phyloP scores from a whole-genome alignment of 1,284 basidiomycete genomes.

The Leccinum subspadiceum region DNA sequence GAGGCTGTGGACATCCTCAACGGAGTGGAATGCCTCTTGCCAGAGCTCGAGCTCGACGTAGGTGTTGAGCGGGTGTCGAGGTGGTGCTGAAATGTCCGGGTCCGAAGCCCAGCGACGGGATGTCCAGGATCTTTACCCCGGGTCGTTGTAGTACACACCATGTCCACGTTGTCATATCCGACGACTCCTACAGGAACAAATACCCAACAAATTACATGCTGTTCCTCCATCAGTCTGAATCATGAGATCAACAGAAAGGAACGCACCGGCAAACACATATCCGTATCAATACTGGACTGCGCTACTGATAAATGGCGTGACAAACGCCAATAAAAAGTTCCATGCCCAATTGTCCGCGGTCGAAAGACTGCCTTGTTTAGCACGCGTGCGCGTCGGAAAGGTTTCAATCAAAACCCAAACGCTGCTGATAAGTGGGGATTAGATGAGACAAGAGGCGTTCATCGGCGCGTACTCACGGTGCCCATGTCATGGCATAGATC shows the following conservation, averaged over 20 bases:
- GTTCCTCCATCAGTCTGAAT: background rate
- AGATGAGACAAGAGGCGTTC: too few relatives aligned
- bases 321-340: constrained; percentile 79
- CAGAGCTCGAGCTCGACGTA: too few relatives aligned
- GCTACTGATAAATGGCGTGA: constrained; percentile 64
- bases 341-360: constrained; percentile 70
- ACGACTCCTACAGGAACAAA: constrained; percentile 78
- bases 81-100: too few relatives aligned
- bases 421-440: too few relatives aligned
- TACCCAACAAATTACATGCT: constrained; percentile 54
- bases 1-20: too few relatives aligned
- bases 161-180: constrained; percentile 71
- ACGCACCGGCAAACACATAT: constrained; percentile 57
- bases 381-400: constrained; percentile 49
- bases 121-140: too few relatives aligned
- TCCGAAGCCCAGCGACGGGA: too few relatives aligned
- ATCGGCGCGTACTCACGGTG: too few relatives aligned
- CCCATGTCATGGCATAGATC: too few relatives aligned
- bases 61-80: too few relatives aligned
- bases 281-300: constrained; percentile 67
- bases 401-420: too few relatives aligned
- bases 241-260: background rate
- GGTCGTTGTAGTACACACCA: constrained; percentile 32
- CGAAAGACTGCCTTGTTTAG: constrained; percentile 73
- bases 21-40: too few relatives aligned